These are phyloP conservation scores for Cercophora samala DNA, from an alignment of 495 filamentous ascomycete species.

Conservation along the genomic window DNA sequence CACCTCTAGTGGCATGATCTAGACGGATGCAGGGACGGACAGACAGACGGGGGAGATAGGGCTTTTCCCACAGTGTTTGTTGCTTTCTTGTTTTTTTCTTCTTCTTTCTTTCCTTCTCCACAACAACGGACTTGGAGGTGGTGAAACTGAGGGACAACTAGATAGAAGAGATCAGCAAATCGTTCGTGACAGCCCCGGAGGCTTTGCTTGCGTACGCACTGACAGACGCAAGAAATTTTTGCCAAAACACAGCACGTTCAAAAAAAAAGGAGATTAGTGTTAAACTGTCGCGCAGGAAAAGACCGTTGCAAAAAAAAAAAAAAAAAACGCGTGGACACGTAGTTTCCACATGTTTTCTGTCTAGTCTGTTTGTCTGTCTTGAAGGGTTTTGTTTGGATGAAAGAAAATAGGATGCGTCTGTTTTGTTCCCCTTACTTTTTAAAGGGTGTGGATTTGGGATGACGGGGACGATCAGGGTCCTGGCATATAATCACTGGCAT, in stretches of 20 bases:
- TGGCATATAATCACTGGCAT: no score
- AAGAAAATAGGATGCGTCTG: background rate
- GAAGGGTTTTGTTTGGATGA: background rate
- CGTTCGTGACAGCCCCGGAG: no score
- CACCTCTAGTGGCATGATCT: constrained; percentile 57
- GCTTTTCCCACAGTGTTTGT: constrained; percentile 1
- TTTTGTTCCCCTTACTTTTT: background rate
- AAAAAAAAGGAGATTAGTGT: background rate
- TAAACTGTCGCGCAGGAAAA: background rate
- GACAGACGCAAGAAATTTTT: background rate
- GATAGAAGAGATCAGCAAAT: background rate
- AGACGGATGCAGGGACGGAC: constrained; percentile 7
- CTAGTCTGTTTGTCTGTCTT: background rate
- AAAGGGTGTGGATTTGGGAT: background rate
- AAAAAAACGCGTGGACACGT: background rate
- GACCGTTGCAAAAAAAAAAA: background rate
- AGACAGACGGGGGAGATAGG: background rate
- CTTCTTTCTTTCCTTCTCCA: background rate
- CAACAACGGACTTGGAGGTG: background rate
- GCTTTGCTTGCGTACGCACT: background rate
- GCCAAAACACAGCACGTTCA: background rate
- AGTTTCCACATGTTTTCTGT: background rate
- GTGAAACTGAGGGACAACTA: background rate
- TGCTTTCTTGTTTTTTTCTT: background rate
- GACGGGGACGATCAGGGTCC: no score